phyloP scores from a whole-genome alignment of 192 early-diverging fungal genomes.

The Coemansia sp. region DNA sequence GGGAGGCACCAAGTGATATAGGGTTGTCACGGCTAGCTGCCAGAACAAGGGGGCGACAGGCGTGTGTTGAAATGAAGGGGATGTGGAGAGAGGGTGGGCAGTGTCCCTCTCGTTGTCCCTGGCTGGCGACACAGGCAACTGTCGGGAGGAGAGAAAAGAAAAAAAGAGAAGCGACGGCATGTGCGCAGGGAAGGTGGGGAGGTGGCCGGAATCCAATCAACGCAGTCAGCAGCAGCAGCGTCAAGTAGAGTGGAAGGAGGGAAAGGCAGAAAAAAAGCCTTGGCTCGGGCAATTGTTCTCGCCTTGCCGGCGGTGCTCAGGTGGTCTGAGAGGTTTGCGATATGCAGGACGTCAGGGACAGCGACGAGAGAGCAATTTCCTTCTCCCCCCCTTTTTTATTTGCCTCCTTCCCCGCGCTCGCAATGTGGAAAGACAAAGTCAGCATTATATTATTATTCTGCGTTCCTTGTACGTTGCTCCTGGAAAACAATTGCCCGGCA shows the following conservation, averaged over 20 bases:
- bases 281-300: constrained; percentile 4
- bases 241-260: neutral
- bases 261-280: neutral
- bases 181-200: neutral
- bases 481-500: too few species aligned
- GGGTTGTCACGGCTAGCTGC: neutral
- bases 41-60: neutral
- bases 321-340: neutral
- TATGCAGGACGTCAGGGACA: constrained; percentile 3
- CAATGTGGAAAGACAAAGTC: neutral
- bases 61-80: neutral
- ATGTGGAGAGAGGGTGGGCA: neutral
- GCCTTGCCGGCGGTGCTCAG: neutral
- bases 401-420: neutral
- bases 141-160: neutral
- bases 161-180: neutral
- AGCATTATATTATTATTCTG: neutral
- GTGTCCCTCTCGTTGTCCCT: neutral
- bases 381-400: neutral
- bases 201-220: constrained; percentile 2
- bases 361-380: neutral
- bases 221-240: neutral
- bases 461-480: neutral
- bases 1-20: neutral
- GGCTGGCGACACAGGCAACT: neutral